Percentiles rank a stretch among this genome's conserved stretches.
phyloP scores from a whole-genome alignment of 73 alveolate species.

The Vitrella brassicaformis region DNA sequence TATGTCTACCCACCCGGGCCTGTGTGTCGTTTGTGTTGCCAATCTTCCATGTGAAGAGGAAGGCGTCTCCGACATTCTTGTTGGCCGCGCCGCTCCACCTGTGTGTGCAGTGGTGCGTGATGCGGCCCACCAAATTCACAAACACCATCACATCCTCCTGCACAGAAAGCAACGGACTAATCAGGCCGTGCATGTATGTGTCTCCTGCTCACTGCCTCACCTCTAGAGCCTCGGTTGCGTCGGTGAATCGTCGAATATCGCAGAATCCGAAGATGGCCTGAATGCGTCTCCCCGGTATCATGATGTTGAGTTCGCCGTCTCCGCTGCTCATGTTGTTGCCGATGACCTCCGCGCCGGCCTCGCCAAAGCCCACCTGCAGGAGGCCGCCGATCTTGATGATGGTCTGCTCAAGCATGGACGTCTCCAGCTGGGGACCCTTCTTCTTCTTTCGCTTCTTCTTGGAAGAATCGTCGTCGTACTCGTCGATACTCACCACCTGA shows the following conservation, averaged over 20 bases:
- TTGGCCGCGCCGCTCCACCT: conserved; percentile 60
- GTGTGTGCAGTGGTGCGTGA: neutral
- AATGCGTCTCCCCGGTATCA: conserved; percentile 77
- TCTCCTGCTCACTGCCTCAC: neutral
- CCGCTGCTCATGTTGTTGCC: neutral
- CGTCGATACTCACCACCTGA: too few relatives aligned
- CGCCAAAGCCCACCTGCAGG: conserved; percentile 33
- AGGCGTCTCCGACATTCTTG: conserved; percentile 68
- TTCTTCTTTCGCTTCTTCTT: conserved; percentile 40
- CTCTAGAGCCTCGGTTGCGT: conserved; percentile 70
- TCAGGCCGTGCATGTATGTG: neutral
- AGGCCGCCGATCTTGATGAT: conserved; percentile 45
- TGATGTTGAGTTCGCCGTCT: conserved; percentile 1
- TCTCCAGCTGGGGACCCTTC: conserved; percentile 33
- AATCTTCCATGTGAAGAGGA: conserved; percentile 47
- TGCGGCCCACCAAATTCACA: conserved; percentile 69
- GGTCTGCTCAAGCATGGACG: conserved; percentile 48
- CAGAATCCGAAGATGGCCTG: conserved; percentile 82
- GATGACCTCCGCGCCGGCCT: neutral
- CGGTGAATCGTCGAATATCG: conserved; percentile 74
- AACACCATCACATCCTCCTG: conserved; percentile 67
- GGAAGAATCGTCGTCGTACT: too few relatives aligned
- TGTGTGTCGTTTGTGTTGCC: neutral
- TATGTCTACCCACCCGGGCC: neutral
- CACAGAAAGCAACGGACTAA: too few relatives aligned